A percentile compares a stretch with the other conserved stretches of the same genome.
Evolutionary conservation across 1,284 basidiomycete genomes (phyloP).

Genomic region (Hymenochaete sp.): DNA sequence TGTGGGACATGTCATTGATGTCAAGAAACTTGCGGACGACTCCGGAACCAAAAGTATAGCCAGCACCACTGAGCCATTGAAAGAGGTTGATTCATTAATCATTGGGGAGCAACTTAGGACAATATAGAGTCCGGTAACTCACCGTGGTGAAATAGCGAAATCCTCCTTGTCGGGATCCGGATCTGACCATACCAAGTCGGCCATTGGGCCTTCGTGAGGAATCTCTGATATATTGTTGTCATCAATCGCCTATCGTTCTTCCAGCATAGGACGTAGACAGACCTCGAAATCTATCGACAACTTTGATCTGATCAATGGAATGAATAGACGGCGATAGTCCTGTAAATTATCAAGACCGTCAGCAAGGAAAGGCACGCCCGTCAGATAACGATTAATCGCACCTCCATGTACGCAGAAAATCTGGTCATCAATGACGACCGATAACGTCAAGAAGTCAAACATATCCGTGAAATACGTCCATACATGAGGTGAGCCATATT

Average conservation of each 20-base stretch:
- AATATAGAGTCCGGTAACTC: conserved; percentile 22
- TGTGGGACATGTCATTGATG: conserved; percentile 94
- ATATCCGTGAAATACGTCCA: conserved; percentile 99
- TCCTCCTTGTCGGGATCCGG: conserved; percentile 99
- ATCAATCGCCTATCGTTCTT: too few relatives aligned
- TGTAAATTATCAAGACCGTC: conserved; percentile 27
- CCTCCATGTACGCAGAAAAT: conserved; percentile 99
- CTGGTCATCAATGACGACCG: conserved; percentile 96
- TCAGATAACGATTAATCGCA: conserved; percentile 23
- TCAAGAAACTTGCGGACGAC: conserved; percentile 98
- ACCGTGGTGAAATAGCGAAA: conserved; percentile 97
- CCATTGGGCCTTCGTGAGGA: conserved; percentile 99
- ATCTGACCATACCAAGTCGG: conserved; percentile 99
- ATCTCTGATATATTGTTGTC: conserved; percentile 73
- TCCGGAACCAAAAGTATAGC: conserved; percentile 97
- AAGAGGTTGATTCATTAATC: conserved; percentile 14
- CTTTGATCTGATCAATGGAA: conserved; percentile 99
- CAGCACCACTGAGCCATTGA: conserved; percentile 69
- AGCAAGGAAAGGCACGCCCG: conserved; percentile 13
- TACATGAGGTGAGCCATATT: conserved; percentile 93
- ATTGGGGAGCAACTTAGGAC: conserved; percentile 4
- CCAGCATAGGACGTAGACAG: too few relatives aligned
- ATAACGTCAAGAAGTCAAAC: conserved; percentile 98
- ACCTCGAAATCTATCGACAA: conserved; percentile 97
- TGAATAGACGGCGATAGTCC: conserved; percentile 96